Evolutionary conservation across 129 eudicot species (phyloP), one percentile per base, ranked within the genome.

Genomic region (Lonicera japonica): DNA sequence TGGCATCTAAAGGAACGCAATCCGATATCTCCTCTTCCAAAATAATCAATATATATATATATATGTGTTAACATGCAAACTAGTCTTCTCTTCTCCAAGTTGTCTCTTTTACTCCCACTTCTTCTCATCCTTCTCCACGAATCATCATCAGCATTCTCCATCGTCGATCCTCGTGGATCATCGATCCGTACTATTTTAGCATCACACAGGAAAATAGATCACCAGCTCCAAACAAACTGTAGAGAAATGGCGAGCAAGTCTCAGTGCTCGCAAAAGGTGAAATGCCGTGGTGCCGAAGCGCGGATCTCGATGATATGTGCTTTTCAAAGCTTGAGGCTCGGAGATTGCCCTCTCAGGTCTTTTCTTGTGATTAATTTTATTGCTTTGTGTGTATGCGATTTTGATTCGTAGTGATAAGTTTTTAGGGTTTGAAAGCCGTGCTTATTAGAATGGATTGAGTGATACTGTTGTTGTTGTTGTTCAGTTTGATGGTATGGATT

Each of bases 261-360:
- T 13, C 79, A 75, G 47, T 87, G 95, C 78, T 18, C 43, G 10
- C 41, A 25, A 39, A 64, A 21, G 60, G 50, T 71, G 13, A 68
- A 68, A 20, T 87, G 95, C 67, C 80, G 43, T 87, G 90, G 90
- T 87, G 95, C 79, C 70, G 54, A 34, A 87, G 95, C 62, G 79
- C 73, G 20, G 81, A 66, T 23, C 71, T 87, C 57, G 90, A 87
- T 39, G 90, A 83, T 39, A 60, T 67, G 59, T 87, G 95, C 69
- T 77, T 84, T 55, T 60, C 77, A 7, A 83, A 83, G 70, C 58
- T 75, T 50, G 87, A 87, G 69, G 80, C 90, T 11, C 65, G 67
- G 62, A 83, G 85, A 8, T 57, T 87, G 67, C 90, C 90, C 19
- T 78, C 95, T 25, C 90, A 83, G 78, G 77, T 87, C 53, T 87